These are phyloP conservation scores for Rhizopogon rudus DNA, from an alignment of 768 basidiomycete genomes.

Conservation along the genomic window DNA sequence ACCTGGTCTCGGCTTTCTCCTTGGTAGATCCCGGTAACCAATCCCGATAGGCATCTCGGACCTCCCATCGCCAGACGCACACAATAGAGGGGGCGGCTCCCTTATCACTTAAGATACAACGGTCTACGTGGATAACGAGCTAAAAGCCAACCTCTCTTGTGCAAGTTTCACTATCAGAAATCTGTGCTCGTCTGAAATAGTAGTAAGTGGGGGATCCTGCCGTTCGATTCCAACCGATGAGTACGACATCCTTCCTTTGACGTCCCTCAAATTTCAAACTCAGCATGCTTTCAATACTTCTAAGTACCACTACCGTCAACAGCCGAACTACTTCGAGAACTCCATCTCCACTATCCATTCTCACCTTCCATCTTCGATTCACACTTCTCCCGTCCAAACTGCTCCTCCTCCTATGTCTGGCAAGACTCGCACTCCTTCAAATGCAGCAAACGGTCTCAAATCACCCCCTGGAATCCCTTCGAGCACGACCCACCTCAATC, in stretches of 20 bases:
- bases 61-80: conserved; percentile 86
- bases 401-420: too few species aligned
- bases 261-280: too few species aligned
- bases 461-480: too few species aligned
- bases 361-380: too few species aligned
- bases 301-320: too few species aligned
- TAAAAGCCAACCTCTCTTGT: conserved; percentile 68
- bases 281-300: conserved; percentile 10
- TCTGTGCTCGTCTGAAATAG: conserved; percentile 63
- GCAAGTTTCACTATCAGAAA: conserved; percentile 77
- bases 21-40: conserved; percentile 64
- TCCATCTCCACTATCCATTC: too few species aligned
- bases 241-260: background rate
- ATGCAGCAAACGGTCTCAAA: too few species aligned
- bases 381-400: too few species aligned
- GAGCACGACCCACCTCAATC: too few species aligned
- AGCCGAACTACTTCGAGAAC: too few species aligned
- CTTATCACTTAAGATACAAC: conserved; percentile 57
- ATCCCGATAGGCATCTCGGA: conserved; percentile 48
- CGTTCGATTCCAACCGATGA: conserved; percentile 33
- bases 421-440: too few species aligned
- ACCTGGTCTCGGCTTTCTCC: conserved; percentile 61
- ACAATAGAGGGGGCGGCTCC: conserved; percentile 56
- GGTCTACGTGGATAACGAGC: background rate
- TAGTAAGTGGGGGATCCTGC: conserved; percentile 44